Evolutionary conservation across 257 asterid genomes (phyloP), one percentile per base, ranked within the genome.

Genomic region (Capsicum pubescens): DNA sequence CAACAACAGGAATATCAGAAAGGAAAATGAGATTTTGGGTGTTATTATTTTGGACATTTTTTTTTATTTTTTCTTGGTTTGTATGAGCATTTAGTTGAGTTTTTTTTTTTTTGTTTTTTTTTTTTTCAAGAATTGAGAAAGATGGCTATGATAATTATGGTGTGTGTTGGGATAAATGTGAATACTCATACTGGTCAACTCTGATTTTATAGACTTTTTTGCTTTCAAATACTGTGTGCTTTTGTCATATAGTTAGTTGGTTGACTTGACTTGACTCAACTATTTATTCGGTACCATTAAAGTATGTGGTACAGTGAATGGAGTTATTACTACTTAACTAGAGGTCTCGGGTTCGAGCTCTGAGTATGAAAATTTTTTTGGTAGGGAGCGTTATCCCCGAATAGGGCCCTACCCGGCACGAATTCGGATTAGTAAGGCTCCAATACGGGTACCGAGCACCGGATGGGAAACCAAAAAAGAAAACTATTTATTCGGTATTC

Each of bases 31-130:
- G 83, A 44, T 39, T 85, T 6, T 48, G 46, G 81, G 89, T 70
- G 52, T 8, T 55, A 81, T 11, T 12, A 5, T 66, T 84, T 85
- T 88, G 82, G 90, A 82, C 93, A 91, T 90, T 66, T 83, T 63
- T 84, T 52, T 19, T 52, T 12, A 13, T 19, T 0, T 72, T 39
- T 21, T 17, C 2, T 0, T 19, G 13, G 60, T 52, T 50, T 21
- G 2, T 21, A 74, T 48, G 60, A 14, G 1, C 61, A 26, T 76
- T 26, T 52, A 55, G 63, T 4, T 7, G 11, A 13, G 39, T n/a
- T 68, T 66, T 26, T 26, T 26, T 26, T 26, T 26, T 7, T 71
- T n/a, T n/a, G n/a, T n/a, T 26, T 26, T 26, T 26, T 26, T 26
- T 26, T 19, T 66, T 1, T 0, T 12, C 17, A 50, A 7, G 3